phyloP scores from a whole-genome alignment of 2,329 filamentous ascomycete species.

The Arthrocladium fulminans region DNA sequence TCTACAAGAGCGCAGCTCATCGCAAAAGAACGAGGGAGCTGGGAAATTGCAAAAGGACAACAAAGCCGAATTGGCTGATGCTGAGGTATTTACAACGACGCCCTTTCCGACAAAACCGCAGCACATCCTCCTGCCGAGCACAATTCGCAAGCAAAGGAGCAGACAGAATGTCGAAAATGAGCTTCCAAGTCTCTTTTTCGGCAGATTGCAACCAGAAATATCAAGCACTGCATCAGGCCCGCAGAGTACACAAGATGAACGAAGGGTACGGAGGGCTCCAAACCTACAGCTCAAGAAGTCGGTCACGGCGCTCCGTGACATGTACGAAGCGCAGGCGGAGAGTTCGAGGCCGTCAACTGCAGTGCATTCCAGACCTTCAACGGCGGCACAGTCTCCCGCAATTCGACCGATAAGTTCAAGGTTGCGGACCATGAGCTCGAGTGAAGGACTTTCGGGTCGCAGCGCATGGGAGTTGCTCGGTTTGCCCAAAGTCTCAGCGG shows the following conservation, averaged over 20 bases:
- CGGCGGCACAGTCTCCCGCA: conserved; percentile 14
- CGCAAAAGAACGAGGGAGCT: conserved; percentile 37
- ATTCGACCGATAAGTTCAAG: conserved; percentile 16
- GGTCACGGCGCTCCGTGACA: conserved; percentile 22
- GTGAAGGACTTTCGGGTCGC: conserved; percentile 18
- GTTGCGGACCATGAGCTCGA: conserved; percentile 21
- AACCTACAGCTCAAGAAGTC: conserved; percentile 22
- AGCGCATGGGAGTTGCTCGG: conserved; percentile 20
- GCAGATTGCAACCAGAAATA: conserved; percentile 4
- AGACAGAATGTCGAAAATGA: conserved; percentile 9
- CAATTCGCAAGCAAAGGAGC: conserved; percentile 22
- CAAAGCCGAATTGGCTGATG: conserved; percentile 24
- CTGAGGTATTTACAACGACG: conserved; percentile 33
- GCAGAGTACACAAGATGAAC: neutral
- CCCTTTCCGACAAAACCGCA: conserved; percentile 41
- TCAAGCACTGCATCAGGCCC: neutral
- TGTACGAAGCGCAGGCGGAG: conserved; percentile 23
- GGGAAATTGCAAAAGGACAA: conserved; percentile 30
- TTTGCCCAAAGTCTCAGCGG: conserved; percentile 14
- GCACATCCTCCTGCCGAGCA: conserved; percentile 36
- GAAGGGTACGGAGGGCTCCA: conserved; percentile 3
- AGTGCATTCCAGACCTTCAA: conserved; percentile 14
- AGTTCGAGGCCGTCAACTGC: conserved; percentile 20
- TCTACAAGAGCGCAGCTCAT: conserved; percentile 40
- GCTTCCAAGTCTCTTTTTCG: conserved; percentile 11